Percentiles rank a stretch among this genome's conserved stretches.
phyloP scores from a whole-genome alignment of 164 flowering plant genomes.

The Piper longum region DNA sequence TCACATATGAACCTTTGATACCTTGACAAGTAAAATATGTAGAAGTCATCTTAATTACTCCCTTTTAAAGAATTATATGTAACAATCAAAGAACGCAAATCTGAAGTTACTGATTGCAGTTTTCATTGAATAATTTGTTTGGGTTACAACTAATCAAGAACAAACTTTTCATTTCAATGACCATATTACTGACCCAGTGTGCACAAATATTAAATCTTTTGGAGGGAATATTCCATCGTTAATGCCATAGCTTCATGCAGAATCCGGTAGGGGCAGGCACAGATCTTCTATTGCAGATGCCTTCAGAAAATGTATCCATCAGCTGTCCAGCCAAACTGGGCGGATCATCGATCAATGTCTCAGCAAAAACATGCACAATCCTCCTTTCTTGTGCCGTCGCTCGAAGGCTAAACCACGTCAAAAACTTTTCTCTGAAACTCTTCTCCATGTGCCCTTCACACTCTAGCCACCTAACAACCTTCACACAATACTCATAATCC shows the following conservation, averaged over 20 bases:
- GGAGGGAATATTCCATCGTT: slow-evolving; percentile 1
- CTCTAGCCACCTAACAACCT: slow-evolving; percentile 64
- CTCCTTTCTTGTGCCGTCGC: slow-evolving; percentile 62
- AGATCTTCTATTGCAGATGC: slow-evolving; percentile 32
- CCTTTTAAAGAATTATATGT: no score
- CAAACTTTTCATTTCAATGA: not conserved
- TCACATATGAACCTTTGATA: no score
- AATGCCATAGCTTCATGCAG: slow-evolving; percentile 82
- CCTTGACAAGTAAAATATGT: no score
- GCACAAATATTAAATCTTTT: not conserved
- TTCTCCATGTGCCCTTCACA: slow-evolving; percentile 69
- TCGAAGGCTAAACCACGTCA: slow-evolving; percentile 87
- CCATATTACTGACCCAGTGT: not conserved
- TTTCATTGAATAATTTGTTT: not conserved
- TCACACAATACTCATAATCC: slow-evolving; percentile 75
- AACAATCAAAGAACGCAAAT: no score
- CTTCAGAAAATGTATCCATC: slow-evolving; percentile 67
- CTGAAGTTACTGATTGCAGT: not conserved
- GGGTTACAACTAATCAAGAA: not conserved
- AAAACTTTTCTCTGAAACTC: slow-evolving; percentile 69
- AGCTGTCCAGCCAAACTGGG: slow-evolving; percentile 78
- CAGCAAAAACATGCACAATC: slow-evolving; percentile 68
- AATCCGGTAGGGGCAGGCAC: slow-evolving; percentile 46
- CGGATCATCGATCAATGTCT: slow-evolving; percentile 63
- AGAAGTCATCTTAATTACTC: no score